Percentiles rank a stretch among this genome's conserved stretches.
Conservation (phyloP, 441 rosid genomes). For the Gossypium lobatum region DNA sequence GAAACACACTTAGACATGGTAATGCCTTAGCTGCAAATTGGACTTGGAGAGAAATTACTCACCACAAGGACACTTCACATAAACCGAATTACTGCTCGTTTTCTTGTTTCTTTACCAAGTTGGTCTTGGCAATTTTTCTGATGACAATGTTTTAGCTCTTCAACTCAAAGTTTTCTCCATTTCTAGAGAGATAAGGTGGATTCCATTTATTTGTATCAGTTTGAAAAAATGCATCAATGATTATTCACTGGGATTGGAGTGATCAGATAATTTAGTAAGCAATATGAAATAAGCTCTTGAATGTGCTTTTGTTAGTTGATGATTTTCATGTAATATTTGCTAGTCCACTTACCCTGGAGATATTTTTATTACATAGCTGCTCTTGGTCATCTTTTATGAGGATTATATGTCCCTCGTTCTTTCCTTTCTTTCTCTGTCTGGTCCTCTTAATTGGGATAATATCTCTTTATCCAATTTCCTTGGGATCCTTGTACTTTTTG, state of each 20-base stretch:
- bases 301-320: neutral
- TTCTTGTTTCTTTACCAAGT: neutral
- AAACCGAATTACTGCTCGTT: neutral
- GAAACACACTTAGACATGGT: neutral
- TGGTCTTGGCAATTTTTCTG: neutral
- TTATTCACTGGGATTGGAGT: neutral
- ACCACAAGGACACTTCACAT: neutral
- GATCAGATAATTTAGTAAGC: neutral
- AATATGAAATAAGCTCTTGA: neutral
- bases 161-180: neutral
- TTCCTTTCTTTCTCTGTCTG: neutral
- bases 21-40: neutral
- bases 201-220: neutral
- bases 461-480: neutral
- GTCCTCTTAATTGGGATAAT: neutral
- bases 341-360: neutral
- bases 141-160: neutral
- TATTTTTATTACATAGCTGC: neutral
- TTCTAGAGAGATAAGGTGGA: neutral
- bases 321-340: neutral
- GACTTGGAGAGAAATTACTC: neutral
- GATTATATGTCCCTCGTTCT: neutral
- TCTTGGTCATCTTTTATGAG: neutral
- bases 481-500: neutral
- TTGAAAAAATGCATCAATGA: neutral